Evolutionary conservation across 1,139 yeast genomes (phyloP).

Genomic region (Scheffersomyces illinoinensis): DNA sequence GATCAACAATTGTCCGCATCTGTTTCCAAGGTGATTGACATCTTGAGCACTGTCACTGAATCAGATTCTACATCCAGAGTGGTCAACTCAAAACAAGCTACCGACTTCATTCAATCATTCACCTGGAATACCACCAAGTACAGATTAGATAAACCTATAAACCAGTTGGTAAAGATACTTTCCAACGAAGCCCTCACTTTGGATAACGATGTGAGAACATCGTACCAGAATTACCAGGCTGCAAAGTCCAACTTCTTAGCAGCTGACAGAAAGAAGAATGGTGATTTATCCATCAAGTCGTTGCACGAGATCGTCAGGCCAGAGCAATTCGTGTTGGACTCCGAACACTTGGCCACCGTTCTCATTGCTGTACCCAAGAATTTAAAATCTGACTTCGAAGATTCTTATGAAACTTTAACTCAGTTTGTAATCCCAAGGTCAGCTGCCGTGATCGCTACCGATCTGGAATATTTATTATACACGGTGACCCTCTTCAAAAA

Average conservation of each 20-base stretch:
- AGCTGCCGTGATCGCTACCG: conserved; percentile 68
- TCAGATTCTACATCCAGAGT: conserved; percentile 24
- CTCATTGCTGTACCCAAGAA: conserved; percentile 84
- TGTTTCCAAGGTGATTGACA: conserved; percentile 74
- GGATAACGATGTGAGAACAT: conserved; percentile 77
- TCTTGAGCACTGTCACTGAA: conserved; percentile 55
- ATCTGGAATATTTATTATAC: conserved; percentile 71
- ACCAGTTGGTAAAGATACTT: conserved; percentile 68
- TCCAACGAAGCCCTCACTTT: conserved; percentile 77
- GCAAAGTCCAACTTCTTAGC: conserved; percentile 85
- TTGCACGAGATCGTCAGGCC: conserved; percentile 86
- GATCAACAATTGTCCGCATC: conserved; percentile 74
- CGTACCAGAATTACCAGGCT: conserved; percentile 69
- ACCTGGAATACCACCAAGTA: conserved; percentile 87
- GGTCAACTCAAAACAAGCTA: conserved; percentile 49
- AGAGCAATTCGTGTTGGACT: conserved; percentile 77
- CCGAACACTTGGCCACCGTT: conserved; percentile 83
- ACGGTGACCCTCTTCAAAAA: conserved; percentile 85
- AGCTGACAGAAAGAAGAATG: conserved; percentile 89
- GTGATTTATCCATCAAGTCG: conserved; percentile 88
- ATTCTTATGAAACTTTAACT: conserved; percentile 72
- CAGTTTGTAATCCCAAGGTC: conserved; percentile 91
- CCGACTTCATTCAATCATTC: conserved; percentile 69
- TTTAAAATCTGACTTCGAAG: conserved; percentile 58
- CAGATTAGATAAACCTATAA: conserved; percentile 79